Base-by-base conservation (phyloP, 495 filamentous ascomycete species). In the Echria macrotheca region DNA sequence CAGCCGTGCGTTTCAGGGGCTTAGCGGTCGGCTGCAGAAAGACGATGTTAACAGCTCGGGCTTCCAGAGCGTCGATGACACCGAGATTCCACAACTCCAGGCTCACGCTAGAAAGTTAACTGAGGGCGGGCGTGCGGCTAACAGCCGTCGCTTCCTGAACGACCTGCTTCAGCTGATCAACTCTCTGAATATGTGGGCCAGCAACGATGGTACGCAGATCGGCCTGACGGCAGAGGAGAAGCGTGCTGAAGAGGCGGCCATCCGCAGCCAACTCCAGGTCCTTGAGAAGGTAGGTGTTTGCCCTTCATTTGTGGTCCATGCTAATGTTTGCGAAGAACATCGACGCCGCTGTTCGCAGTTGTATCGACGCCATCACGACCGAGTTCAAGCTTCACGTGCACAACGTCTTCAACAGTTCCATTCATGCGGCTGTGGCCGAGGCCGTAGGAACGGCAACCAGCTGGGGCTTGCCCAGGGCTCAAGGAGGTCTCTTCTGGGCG, bases 91-190 rank as follows among this genome's bases (percentile, higher is more conserved):
- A 0, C 69, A 73, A 39, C 61, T 87, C 3, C 78, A 81, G 60
- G 59, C 61, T 0, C 81, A 86, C 52, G 82, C 82, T 32, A 74
- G 72, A 49, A 76, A 75, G 50, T 59, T 84, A 7, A 86, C 83
- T 1, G 77, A 82, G 37, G 54, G 45, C 10, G 52, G 55, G 22
- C 55, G 67, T 17, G 49, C 36, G 7, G 61, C 44, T 7, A 50
- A 46, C 48, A 52, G 49, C 18, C 64, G 62, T 7, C 39, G 41
- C 4, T 66, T 69, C 50, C 63, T 85, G 29, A 77, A 74, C 23
- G 71, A 66, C 37, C 53, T 86, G 3, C 64, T 63, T 28, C 75
- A 77, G 39, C 56, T 85, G 0, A 48, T 82, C 10, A 80, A 80
- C 49, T 83, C 83, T 0, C 52, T 86, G 31, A 72, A 50, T 7